Conservation (phyloP, 306 rosid species). For the Vicia villosa region DNA sequence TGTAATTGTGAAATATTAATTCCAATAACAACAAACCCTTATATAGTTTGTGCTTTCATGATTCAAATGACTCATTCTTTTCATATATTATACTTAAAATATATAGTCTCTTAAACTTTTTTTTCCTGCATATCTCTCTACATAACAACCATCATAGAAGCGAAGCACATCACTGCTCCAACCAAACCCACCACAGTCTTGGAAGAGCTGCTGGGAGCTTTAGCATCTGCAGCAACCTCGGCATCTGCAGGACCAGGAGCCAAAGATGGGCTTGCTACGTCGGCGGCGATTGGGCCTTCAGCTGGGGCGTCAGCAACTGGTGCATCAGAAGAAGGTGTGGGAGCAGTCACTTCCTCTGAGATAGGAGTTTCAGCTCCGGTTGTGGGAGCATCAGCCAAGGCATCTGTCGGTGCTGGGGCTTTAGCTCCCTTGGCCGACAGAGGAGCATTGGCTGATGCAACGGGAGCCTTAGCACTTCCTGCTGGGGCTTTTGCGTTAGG, state of each 20-base stretch:
- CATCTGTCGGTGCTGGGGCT: neutral
- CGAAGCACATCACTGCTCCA: constrained; percentile 41
- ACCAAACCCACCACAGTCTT: constrained; percentile 25
- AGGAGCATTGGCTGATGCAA: neutral
- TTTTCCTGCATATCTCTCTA: constrained; percentile 5
- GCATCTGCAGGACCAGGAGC: constrained; percentile 35
- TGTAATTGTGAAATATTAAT: constrained; percentile 12
- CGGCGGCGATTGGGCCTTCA: neutral
- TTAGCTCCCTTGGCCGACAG: neutral
- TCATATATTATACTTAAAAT: neutral
- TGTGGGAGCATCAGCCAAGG: neutral
- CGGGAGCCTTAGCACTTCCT: neutral
- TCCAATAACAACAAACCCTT: constrained; percentile 17
- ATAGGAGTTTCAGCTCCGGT: neutral
- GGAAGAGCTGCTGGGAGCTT: constrained; percentile 12
- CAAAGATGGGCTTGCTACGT: neutral
- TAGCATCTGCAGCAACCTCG: constrained; percentile 30
- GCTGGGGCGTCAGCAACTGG: neutral
- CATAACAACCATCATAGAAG: constrained; percentile 34
- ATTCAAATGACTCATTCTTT: too few relatives aligned
- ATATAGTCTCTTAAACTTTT: neutral
- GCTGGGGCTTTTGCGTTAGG: neutral
- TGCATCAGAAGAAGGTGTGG: constrained; percentile 23
- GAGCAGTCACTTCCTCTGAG: neutral
- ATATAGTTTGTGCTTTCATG: neutral